Base-by-base conservation (phyloP, 2,329 filamentous ascomycete species). In the Dactylella cylindrospora region DNA sequence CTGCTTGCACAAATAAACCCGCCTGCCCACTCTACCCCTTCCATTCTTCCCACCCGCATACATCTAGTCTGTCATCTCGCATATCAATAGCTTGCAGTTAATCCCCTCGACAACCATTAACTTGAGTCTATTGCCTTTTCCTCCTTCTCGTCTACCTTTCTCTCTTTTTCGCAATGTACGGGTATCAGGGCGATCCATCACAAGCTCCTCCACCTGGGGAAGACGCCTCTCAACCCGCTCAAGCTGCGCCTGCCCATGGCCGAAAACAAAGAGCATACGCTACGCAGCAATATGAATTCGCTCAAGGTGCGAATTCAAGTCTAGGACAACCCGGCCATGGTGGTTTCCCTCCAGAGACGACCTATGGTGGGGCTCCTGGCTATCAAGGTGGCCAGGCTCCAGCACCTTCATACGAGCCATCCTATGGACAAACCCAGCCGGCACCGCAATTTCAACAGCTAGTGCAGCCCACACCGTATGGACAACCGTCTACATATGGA, bases 251-350 rank as follows among this genome's bases (percentile, higher is more conserved):
- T 39, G 79, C 67, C 13, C 70, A 76, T 65, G 84, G 81, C 73
- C 90, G 90, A 78, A 96, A 95, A 82, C 95, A 95, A 81, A 82
- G 90, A 78, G 85, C 87, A 54, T 97, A 97, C 77, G 93, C 93
- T 50, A 88, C 88, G 54, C 87, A 94, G 74, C 91, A 91, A 38
- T 98, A 95, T 74, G 91, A 95, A 60, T 93, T 97, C 69, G 89
- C 87, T 44, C 80, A 82, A 44, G 93, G 91, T 69, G 88, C 87
- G 71, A 97, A 97, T 79, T 84, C 86, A 54, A 80, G 77, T 44
- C 73, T 79, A 66, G 74, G 70, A 66, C 69, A 67, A 60, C 69
- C 61, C 50, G 75, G 77, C 28, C 81, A 79, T 53, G 73, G 83
- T 75, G 73, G 79, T 74, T 71, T 74, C 72, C 44, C 69, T 68